A percentile compares a stretch with the other conserved stretches of the same genome.
These are phyloP conservation scores for Volvox reticuliferus DNA, from an alignment of 139 green algal genomes.

Conservation along the genomic window DNA sequence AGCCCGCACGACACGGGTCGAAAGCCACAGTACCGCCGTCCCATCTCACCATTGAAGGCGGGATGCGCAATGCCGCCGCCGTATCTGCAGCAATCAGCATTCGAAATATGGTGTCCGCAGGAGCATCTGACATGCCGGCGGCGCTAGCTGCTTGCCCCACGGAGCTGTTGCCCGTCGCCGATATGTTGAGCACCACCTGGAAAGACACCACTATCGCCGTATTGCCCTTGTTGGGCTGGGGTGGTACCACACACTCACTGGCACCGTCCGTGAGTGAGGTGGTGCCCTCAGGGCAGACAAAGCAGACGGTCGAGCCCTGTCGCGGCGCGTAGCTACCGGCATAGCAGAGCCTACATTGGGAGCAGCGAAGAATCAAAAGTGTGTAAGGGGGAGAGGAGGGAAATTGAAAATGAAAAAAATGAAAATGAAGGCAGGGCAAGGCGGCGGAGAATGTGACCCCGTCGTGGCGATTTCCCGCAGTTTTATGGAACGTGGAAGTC, in stretches of 20 bases:
- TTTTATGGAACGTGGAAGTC: too few species aligned
- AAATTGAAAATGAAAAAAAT: too few species aligned
- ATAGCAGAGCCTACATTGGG: conserved; percentile 5
- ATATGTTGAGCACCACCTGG: conserved; percentile 34
- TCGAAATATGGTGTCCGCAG: background rate
- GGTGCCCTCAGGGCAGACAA: conserved; percentile 18
- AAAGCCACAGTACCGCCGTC: too few species aligned
- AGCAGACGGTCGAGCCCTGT: background rate
- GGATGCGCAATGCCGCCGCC: conserved; percentile 27
- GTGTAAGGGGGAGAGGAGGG: too few species aligned
- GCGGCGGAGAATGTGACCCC: too few species aligned
- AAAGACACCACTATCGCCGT: background rate
- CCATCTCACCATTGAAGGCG: conserved; percentile 8
- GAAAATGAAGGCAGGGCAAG: too few species aligned
- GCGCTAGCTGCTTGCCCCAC: background rate
- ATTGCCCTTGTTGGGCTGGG: background rate
- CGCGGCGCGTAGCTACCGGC: conserved; percentile 14
- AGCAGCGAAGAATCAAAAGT: background rate
- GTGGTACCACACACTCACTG: background rate
- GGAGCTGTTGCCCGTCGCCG: background rate
- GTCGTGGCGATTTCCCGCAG: too few species aligned
- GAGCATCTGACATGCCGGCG: conserved; percentile 4
- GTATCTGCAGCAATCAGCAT: conserved; percentile 36
- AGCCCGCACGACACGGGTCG: too few species aligned
- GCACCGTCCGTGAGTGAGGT: conserved; percentile 27